Percentiles rank a stretch among this genome's conserved stretches.
Conservation (phyloP, 805 yeast genomes). For the Hermanozyma aechmeae region DNA sequence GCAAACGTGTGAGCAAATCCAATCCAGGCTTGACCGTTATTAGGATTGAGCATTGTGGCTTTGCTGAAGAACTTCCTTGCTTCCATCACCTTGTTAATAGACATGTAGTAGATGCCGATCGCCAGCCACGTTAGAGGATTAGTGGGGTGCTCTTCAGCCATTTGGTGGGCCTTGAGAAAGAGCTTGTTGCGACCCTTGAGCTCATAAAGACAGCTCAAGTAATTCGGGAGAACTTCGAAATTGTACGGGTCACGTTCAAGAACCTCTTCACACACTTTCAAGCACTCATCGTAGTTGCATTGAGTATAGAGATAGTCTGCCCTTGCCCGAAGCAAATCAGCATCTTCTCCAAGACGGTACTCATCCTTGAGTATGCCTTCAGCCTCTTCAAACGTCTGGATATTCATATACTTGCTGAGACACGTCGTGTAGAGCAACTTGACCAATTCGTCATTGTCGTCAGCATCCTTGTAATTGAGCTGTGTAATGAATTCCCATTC, state of each 20-base stretch:
- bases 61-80: constrained; percentile 84
- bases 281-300: constrained; percentile 71
- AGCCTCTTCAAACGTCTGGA: constrained; percentile 52
- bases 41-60: constrained; percentile 81
- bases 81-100: constrained; percentile 63
- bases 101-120: constrained; percentile 81
- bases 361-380: constrained; percentile 59
- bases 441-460: constrained; percentile 75
- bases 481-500: constrained; percentile 72
- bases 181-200: constrained; percentile 74
- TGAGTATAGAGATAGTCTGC: constrained; percentile 67
- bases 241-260: constrained; percentile 60
- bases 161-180: constrained; percentile 70
- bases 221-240: constrained; percentile 63
- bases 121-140: constrained; percentile 85
- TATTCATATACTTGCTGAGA: constrained; percentile 63
- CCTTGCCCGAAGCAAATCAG: constrained; percentile 57
- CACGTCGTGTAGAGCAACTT: constrained; percentile 66
- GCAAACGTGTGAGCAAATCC: constrained; percentile 98
- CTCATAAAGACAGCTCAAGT: constrained; percentile 79
- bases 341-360: constrained; percentile 58
- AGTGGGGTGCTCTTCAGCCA: constrained; percentile 78
- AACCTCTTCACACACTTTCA: constrained; percentile 59
- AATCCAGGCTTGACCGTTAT: constrained; percentile 93
- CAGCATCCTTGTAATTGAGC: constrained; percentile 63